phyloP scores from a whole-genome alignment of 805 yeast species.

The Sugiyamaella lignohabitans region DNA sequence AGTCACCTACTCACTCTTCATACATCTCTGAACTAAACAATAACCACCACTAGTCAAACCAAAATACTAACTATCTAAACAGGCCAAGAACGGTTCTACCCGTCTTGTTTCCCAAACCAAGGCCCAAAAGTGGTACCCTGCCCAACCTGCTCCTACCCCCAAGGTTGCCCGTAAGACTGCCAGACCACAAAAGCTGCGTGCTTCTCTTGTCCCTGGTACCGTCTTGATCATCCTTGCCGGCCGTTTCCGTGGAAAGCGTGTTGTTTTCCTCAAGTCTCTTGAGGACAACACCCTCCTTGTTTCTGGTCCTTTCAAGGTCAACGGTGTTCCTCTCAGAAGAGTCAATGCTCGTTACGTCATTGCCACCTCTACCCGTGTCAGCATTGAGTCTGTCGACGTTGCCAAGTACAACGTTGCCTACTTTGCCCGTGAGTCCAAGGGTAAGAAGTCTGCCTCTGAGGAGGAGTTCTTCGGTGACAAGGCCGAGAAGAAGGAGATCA shows the following conservation, averaged over 20 bases:
- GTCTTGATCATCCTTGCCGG: constrained; percentile 97
- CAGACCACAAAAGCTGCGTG: constrained; percentile 92
- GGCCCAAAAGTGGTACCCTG: constrained; percentile 79
- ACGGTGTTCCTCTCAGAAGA: constrained; percentile 99
- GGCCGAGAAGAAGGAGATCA: constrained; percentile 76
- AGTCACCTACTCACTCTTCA: too few relatives aligned
- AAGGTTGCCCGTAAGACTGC: constrained; percentile 34
- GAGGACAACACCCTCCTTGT: constrained; percentile 97
- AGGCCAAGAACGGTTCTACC: constrained; percentile 34
- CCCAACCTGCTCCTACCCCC: constrained; percentile 4
- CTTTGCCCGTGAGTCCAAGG: constrained; percentile 83
- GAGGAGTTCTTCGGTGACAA: constrained; percentile 81
- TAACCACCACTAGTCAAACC: too few relatives aligned
- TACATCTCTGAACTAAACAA: too few relatives aligned
- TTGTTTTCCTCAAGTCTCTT: constrained; percentile 91
- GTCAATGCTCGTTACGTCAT: constrained; percentile 98
- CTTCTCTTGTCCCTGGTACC: constrained; percentile 96
- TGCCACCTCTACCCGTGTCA: constrained; percentile 93
- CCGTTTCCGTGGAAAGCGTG: constrained; percentile 99
- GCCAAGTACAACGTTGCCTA: constrained; percentile 88
- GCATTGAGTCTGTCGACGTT: constrained; percentile 72
- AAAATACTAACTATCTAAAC: background rate
- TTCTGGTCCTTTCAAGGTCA: constrained; percentile 98
- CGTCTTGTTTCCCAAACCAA: constrained; percentile 33
- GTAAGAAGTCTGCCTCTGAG: constrained; percentile 72